Evolutionary conservation across 2,329 filamentous ascomycete genomes (phyloP), one percentile per base, ranked within the genome.

Genomic region (Calonectria fujianensis): DNA sequence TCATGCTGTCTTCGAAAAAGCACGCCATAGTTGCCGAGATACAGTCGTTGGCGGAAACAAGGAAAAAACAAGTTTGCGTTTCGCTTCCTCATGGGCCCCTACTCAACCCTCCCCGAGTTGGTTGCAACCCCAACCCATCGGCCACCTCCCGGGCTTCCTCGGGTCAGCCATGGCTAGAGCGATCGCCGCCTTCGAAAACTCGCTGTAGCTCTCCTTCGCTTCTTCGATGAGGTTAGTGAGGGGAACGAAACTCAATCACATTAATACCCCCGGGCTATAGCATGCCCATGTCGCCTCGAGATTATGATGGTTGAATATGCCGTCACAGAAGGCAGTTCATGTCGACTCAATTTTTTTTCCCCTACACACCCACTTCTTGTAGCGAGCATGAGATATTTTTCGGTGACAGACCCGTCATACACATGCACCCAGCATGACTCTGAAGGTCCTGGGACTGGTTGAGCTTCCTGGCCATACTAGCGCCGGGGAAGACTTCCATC

Each of bases 121-220:
- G 51, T 72, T 77, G 78, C 61, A 79, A 80, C 78, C 78, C 77
- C 78, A 80, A 80, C 78, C 78, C 78, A 80, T 54, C 71, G 70
- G 67, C 39, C 75, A 70, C 61, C 57, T 72, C 73, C 69, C 59
- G 50, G 64, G 27, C 27, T 74, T 65, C 50, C 68, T 72, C 48
- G n/a, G 16, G 51, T 29, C 66, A 48, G 50, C 65, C 57, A 65
- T n/a, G 27, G 31, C 29, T n/a, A 37, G 48, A 37, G 16, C 35
- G 29, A 45, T 52, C 45, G 32, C 45, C 32, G 39, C 57, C 16
- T 32, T 31, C 57, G 31, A 39, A 20, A 27, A 69, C n/a, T 61
- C 57, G 48, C 31, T 64, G 54, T 73, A 37, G 45, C 61, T 65
- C 11, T 24, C 45, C n/a, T 48, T 10, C 39, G 13, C 45, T 52